Evolutionary conservation across 176 grass and related monocot species (phyloP), one percentile per base, ranked within the genome.

Genomic region (Pontederia crassipes): DNA sequence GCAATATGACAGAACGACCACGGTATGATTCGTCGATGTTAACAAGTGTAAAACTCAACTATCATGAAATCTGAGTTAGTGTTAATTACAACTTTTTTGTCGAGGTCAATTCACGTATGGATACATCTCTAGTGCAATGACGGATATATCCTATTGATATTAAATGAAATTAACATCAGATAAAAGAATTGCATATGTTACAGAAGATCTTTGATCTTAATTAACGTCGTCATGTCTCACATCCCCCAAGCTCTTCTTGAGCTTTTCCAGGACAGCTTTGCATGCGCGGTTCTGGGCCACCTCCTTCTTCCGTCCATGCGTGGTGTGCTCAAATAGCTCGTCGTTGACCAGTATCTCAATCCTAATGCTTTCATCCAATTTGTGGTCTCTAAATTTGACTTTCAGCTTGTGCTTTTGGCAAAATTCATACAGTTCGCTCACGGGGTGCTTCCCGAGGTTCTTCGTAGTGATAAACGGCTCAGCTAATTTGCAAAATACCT

Each of bases 371-470:
- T 83, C 64, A 17, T 55, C 46, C 79, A 79, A 91, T 60, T 69
- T 67, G 28, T 78, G 70, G 57, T 83, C 76, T 48, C 35, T 9
- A 12, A 86, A 72, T 57, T 78, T 86, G 2, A 86, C 48, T 5
- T 47, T 57, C 45, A 54, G 46, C 0, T 27, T 52, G 28, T 59
- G 64, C 48, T 91, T 86, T 52, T 91, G 88, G 46, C 80, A 86
- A 8, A 86, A 72, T 53, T 86, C 83, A 40, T 81, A 64, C n/a
- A 92, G 83, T 60, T 92, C 83, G 0, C 55, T 76, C 17, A 92
- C 64, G 2, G 83, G 88, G 46, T 92, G 88, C 52, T 54, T 86
- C 10, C 80, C 70, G 71, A 92, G 71, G 64, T 77, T 92, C 74
- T 86, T 73, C 0, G 28, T 48, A 45, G 61, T 80, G 54, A 91